Evolutionary conservation across 176 grass and related monocot species (phyloP), one percentile per base, ranked within the genome.

Genomic region (Metroxylon sagu): DNA sequence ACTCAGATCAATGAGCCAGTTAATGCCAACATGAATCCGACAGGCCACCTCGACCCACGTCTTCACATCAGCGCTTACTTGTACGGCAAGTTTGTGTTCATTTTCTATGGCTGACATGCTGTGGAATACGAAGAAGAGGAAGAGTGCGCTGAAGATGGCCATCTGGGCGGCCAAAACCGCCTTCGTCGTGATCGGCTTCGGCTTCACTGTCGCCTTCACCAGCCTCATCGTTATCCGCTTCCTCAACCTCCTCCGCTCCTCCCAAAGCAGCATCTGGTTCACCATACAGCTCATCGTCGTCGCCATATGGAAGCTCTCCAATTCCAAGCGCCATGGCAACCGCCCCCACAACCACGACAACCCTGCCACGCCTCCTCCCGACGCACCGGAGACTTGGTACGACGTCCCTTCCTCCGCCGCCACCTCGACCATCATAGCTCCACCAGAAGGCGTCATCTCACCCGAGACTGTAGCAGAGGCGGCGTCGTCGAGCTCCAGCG

Each of bases 271-370:
- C 59, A 48, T 71, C 15, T 89, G 81, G 89, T 5, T 82, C 52
- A 14, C 75, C 0, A 85, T 81, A 17, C 79, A 89, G 64, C 28
- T 55, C 29, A 89, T 95, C 67, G 12, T 95, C 57, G 0, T 71
- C 14, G 62, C 26, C 15, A 30, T 82, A 23, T 88, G 62, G 74
- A 75, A 76, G 35, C 15, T 82, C 43, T 74, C 71, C 5, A 64
- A 74, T 16, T 76, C 73, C 53, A 59, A 55, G 5, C 54, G 43
- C 16, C 3, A 39, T 51, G 61, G 5, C 2, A 5, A 39, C 53
- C 0, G 1, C 6, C 26, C 28, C 57, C 12, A 16, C 49, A 3
- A 19, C 35, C 43, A 2, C 2, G 12, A 19, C n/a, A 39, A 10
- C 2, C 12, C 53, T 31, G 56, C 68, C 61, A 0, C 59, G 18